Conservation (phyloP, 2,329 filamentous ascomycete genomes). For the Rhinocladiella similis region DNA sequence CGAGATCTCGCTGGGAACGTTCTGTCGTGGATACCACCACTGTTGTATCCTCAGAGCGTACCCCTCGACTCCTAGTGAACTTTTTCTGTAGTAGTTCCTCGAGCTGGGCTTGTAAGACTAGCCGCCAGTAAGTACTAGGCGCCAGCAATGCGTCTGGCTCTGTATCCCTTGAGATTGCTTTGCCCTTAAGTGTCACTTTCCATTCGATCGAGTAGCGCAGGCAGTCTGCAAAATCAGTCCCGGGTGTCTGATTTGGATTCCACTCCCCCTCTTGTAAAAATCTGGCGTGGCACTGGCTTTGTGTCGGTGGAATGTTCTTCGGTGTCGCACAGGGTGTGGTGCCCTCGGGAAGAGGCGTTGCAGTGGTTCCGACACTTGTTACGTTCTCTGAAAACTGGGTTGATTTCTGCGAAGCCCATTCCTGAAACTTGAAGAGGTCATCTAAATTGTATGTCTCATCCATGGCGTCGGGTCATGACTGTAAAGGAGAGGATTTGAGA, state of each 20-base stretch:
- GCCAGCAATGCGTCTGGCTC: conserved; percentile 4
- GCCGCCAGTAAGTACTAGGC: conserved; percentile 2
- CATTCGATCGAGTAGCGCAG: conserved; percentile 12
- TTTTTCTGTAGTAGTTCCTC: conserved; percentile 6
- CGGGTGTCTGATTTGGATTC: conserved; percentile 5
- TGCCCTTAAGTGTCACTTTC: conserved; percentile 8
- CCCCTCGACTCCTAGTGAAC: conserved; percentile 1
- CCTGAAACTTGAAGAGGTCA: conserved; percentile 6
- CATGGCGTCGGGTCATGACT: conserved; percentile 7
- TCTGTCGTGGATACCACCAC: conserved; percentile 8
- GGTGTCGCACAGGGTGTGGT: conserved; percentile 2
- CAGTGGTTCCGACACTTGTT: not conserved
- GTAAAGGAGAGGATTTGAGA: not conserved
- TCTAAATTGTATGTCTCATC: conserved; percentile 3
- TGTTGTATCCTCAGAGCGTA: conserved; percentile 5
- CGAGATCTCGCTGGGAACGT: conserved; percentile 2
- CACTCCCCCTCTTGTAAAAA: conserved; percentile 11
- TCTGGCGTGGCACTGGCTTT: conserved; percentile 2
- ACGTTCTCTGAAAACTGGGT: not conserved
- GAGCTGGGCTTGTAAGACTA: conserved; percentile 1
- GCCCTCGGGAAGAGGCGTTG: conserved; percentile 3
- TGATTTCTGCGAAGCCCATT: conserved; percentile 5
- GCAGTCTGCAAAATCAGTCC: not conserved
- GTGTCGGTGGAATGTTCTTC: not conserved
- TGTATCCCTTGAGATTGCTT: conserved; percentile 6